Evolutionary conservation across 345 rosid species (phyloP).

Genomic region (Brassica carinata): DNA sequence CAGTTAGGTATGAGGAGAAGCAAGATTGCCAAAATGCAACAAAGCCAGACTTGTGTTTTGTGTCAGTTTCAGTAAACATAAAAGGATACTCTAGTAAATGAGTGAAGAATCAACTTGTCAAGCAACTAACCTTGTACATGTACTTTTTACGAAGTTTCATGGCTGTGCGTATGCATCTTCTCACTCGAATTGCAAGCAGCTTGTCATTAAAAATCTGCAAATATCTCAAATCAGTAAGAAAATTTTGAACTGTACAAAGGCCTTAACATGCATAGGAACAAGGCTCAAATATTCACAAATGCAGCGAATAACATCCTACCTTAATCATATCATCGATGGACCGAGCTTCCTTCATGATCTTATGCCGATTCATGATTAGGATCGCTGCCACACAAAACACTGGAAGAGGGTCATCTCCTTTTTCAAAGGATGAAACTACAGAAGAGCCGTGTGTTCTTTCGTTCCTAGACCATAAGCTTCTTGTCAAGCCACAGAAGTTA

Average conservation of each 20-base stretch:
- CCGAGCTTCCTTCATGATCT: conserved; percentile 75
- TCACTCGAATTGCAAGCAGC: conserved; percentile 66
- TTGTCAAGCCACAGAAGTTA: conserved; percentile 78
- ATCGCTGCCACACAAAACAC: conserved; percentile 89
- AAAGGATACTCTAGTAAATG: too few species aligned
- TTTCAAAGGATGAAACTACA: conserved; percentile 56
- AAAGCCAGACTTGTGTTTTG: not conserved
- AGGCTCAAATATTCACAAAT: not conserved
- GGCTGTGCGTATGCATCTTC: conserved; percentile 68
- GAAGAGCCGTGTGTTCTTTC: conserved; percentile 52
- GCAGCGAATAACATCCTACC: conserved; percentile 44
- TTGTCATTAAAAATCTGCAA: conserved; percentile 91
- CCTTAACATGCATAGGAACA: not conserved
- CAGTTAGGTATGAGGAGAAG: conserved; percentile 15
- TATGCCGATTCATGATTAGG: conserved; percentile 84
- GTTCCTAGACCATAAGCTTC: conserved; percentile 66
- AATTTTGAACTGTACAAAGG: not conserved
- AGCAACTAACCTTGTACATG: conserved; percentile 65
- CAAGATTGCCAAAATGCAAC: conserved; percentile 6
- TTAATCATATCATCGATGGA: conserved; percentile 92
- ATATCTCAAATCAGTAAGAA: not conserved
- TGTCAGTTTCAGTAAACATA: not conserved
- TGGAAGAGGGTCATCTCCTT: too few species aligned
- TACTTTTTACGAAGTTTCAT: conserved; percentile 86
- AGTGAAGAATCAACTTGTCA: too few species aligned